phyloP scores from a whole-genome alignment of 2,329 filamentous ascomycete genomes.

The Penicillium sp. region DNA sequence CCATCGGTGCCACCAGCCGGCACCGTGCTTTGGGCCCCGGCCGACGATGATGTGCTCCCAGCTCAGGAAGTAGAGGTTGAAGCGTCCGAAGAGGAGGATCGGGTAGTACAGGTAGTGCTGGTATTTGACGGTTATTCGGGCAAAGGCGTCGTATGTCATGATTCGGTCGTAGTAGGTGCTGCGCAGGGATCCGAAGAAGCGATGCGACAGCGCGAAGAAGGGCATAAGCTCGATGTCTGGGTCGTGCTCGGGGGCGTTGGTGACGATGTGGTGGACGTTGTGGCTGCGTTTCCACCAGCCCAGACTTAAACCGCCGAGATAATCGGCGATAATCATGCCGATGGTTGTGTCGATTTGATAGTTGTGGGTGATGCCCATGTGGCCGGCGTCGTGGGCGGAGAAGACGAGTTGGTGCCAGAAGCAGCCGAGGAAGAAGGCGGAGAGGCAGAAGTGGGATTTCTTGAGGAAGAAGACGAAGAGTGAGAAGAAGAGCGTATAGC shows the following conservation, averaged over 20 bases:
- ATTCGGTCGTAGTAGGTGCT: slow-evolving; percentile 77
- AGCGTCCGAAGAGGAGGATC: slow-evolving; percentile 71
- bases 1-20: slow-evolving; percentile 75
- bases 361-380: slow-evolving; percentile 92
- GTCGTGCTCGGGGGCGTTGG: slow-evolving; percentile 90
- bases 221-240: slow-evolving; percentile 89
- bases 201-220: slow-evolving; percentile 79
- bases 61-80: slow-evolving; percentile 82
- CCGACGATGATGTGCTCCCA: slow-evolving; percentile 70
- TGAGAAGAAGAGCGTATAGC: slow-evolving; percentile 65
- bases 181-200: slow-evolving; percentile 66
- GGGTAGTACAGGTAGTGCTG: slow-evolving; percentile 80
- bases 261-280: slow-evolving; percentile 94
- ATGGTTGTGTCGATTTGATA: slow-evolving; percentile 77
- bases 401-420: slow-evolving; percentile 95
- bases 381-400: slow-evolving; percentile 84
- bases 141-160: slow-evolving; percentile 69
- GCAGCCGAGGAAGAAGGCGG: slow-evolving; percentile 69
- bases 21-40: slow-evolving; percentile 66
- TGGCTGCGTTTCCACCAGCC: slow-evolving; percentile 97
- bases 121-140: slow-evolving; percentile 63
- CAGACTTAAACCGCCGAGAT: slow-evolving; percentile 77
- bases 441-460: slow-evolving; percentile 61
- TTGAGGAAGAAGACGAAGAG: slow-evolving; percentile 49
- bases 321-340: slow-evolving; percentile 84